These are phyloP conservation scores for Penicillium psychrofluorescens DNA, from an alignment of 495 filamentous ascomycete species.

Conservation along the genomic window DNA sequence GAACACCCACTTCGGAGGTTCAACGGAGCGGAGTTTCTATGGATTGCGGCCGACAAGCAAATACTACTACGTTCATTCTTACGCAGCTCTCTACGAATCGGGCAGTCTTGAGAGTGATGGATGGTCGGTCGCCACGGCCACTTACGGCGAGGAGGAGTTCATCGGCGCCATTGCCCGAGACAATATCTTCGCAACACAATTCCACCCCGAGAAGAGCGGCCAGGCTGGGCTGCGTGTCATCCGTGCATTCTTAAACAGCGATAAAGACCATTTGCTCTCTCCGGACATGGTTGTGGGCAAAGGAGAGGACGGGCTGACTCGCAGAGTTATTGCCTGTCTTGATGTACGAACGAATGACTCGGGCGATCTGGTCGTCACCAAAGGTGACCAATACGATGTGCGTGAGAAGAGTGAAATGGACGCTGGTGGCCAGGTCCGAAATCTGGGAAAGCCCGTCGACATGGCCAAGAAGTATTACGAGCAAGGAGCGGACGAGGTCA, in stretches of 20 bases:
- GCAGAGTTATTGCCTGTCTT: slow-evolving; percentile 88
- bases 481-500: slow-evolving; percentile 93
- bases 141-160: slow-evolving; percentile 84
- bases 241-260: slow-evolving; percentile 74
- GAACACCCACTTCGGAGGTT: slow-evolving; percentile 37
- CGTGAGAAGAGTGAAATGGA: slow-evolving; percentile 66
- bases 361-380: slow-evolving; percentile 94
- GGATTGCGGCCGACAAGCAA: slow-evolving; percentile 74
- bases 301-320: slow-evolving; percentile 64
- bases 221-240: slow-evolving; percentile 76
- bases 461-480: slow-evolving; percentile 93
- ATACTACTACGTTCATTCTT: slow-evolving; percentile 98
- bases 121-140: slow-evolving; percentile 82
- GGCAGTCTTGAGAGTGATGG: slow-evolving; percentile 68
- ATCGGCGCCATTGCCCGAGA: slow-evolving; percentile 81
- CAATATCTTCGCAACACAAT: slow-evolving; percentile 87
- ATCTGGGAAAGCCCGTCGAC: slow-evolving; percentile 92
- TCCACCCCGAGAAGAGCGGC: slow-evolving; percentile 96
- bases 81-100: slow-evolving; percentile 68
- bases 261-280: slow-evolving; percentile 38
- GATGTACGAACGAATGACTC: slow-evolving; percentile 95
- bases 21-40: slow-evolving; percentile 53
- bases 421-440: slow-evolving; percentile 70
- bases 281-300: slow-evolving; percentile 13
- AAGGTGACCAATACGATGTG: slow-evolving; percentile 99